Evolutionary conservation across 164 flowering plant genomes (phyloP), one percentile per base, ranked within the genome.

Genomic region (Santalum album): DNA sequence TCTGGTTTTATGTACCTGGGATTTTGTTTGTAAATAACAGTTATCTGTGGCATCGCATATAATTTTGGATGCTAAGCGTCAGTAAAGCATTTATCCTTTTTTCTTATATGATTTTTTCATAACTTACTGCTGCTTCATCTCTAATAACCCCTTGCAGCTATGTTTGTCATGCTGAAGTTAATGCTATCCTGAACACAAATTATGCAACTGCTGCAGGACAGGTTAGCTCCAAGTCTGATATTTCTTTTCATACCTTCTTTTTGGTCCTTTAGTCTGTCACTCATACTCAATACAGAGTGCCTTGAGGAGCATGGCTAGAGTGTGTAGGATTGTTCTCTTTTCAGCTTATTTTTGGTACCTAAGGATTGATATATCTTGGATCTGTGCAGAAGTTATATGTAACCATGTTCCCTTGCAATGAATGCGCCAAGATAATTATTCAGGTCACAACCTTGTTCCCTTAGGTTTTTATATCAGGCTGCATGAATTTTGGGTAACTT

Each of bases 101-200:
- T 5, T n/a, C 21, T 1, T 12, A 45, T 17, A 20, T 45, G 24
- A 16, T 25, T 40, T 10, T 15, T 29, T 25, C 7, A 5, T 21
- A 38, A 1, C 35, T 25, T 55, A 25, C 32, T 32, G 24, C 24
- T 38, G 32, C 39, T 42, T 47, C n/a, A n/a, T 57, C 21, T 53
- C 17, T n/a, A 24, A 49, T 55, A 58, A 6, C 55, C 23, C 64
- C 16, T 59, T 68, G 69, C 62, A 90, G 97, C 9, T 90, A 87
- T 76, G 96, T 90, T 50, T 87, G 96, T 59, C 96, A 90, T 73
- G 96, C 98, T 67, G 98, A 91, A 79, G 95, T 91, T 56, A 91
- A 91, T 76, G 91, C 96, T 35, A 86, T 91, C 60, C 67, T 91
- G 56, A 91, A 91, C 69, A 87, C 86, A 53, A 91, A 91, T 58